phyloP scores from a whole-genome alignment of 164 flowering plant species.

The Piper longum region DNA sequence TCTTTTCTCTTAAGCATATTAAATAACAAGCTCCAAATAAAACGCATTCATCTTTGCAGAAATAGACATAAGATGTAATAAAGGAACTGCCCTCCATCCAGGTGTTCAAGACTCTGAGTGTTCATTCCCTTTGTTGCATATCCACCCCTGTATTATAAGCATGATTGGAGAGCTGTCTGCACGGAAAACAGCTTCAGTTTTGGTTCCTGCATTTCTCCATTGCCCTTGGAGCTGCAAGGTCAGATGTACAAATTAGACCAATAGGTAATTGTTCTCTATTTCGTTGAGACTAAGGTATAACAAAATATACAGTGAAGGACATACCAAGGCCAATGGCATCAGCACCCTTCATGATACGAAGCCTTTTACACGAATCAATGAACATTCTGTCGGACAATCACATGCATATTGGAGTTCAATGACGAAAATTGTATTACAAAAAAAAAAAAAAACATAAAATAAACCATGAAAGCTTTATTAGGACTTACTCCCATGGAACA shows the following conservation, averaged over 20 bases:
- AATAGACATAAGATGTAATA: background rate
- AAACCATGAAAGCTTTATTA: background rate
- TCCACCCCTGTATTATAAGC: background rate
- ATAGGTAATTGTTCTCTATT: no score
- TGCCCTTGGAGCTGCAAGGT: conserved; percentile 62
- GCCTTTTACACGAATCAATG: conserved; percentile 67
- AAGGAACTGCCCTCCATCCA: conserved; percentile 2
- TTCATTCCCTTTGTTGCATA: background rate
- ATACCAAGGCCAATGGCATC: conserved; percentile 94
- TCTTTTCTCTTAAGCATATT: background rate
- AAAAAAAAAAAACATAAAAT: background rate
- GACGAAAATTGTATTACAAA: background rate
- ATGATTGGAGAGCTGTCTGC: conserved; percentile 1
- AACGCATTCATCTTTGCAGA: background rate
- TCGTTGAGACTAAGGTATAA: no score
- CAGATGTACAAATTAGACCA: background rate
- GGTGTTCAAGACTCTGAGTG: background rate
- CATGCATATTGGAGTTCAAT: no score
- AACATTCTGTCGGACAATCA: conserved; percentile 52
- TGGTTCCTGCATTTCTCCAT: conserved; percentile 60
- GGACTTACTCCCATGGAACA: conserved; percentile 93
- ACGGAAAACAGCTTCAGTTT: conserved; percentile 21
- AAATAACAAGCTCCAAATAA: conserved; percentile 1
- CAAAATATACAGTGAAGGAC: background rate
- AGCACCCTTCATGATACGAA: conserved; percentile 84